These are phyloP conservation scores for Mycena galericulata DNA, from an alignment of 768 basidiomycete genomes.

Conservation along the genomic window DNA sequence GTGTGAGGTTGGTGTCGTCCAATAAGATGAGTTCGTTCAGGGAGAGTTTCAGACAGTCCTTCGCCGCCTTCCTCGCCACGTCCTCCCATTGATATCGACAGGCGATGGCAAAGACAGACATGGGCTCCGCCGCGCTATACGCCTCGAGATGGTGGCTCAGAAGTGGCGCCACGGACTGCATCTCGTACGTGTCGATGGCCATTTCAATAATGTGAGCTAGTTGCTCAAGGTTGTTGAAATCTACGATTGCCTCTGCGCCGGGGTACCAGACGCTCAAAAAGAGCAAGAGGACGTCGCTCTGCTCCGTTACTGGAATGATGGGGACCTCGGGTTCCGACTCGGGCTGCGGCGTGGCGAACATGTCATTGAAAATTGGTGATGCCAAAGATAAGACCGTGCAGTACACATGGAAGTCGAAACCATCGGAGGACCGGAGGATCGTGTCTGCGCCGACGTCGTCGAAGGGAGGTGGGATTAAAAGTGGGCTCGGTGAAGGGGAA, in stretches of 20 bases:
- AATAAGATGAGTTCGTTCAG: not conserved
- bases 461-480: too few relatives aligned
- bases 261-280: conserved; percentile 14
- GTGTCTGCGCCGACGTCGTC: not conserved
- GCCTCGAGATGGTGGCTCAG: not conserved
- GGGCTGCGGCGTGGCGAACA: conserved; percentile 39
- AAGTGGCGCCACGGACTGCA: not conserved
- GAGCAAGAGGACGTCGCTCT: not conserved
- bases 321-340: not conserved
- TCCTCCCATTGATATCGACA: not conserved
- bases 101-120: not conserved
- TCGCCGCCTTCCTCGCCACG: not conserved
- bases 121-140: not conserved
- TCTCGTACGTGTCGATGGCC: not conserved
- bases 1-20: not conserved
- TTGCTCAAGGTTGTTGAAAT: not conserved
- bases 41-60: not conserved
- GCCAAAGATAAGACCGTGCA: conserved; percentile 33
- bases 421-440: conserved; percentile 7
- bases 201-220: not conserved
- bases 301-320: not conserved
- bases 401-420: conserved; percentile 40
- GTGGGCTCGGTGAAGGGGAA: too few relatives aligned
- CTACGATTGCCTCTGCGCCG: not conserved
- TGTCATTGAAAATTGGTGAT: conserved; percentile 39